Evolutionary conservation across 306 rosid genomes (phyloP), one percentile per base, ranked within the genome.

Genomic region (Cucurbita moschata): DNA sequence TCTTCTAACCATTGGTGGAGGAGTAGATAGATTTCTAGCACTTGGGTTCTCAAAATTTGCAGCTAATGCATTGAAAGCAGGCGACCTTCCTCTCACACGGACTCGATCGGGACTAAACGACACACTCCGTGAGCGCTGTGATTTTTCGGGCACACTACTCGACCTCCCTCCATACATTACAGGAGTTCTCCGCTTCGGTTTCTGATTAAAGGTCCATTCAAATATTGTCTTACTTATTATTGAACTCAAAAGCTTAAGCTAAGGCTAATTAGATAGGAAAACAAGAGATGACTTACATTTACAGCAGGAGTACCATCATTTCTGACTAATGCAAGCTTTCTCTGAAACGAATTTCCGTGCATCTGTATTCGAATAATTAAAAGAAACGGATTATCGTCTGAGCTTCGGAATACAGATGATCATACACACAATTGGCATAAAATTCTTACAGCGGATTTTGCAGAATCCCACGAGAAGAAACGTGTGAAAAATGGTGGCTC

Each of bases 401-500:
- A 81, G 35, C 42, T 71, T 79, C 61, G 55, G 7, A 26, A 68
- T 46, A 5, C n/a, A 64, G n/a, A 19, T 23, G 23, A 35, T 62
- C 35, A 2, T 46, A 68, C 42, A 68, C 42, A 12, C 1, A 8
- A 69, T 69, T 30, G 50, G 43, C 57, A 69, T 19, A 59, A 51
- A 49, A 75, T 52, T 72, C 96, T 95, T 80, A 95, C 99, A 0
- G 84, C 73, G 75, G 91, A 83, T 85, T 89, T 95, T 75, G 96
- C 91, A 30, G 93, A 83, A 55, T 95, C 97, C 99, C 99, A 95
- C 26, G 83, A 81, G 79, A 91, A 95, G 90, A 95, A 95, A 81
- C 89, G 91, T n/a, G 96, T 91, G 90, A 91, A 95, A 84, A 95
- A 95, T 82, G 91, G 83, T 44, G 99, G 99, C 79, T 95, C 99